phyloP scores from a whole-genome alignment of 768 basidiomycete species.

The Lyophyllum semitale region DNA sequence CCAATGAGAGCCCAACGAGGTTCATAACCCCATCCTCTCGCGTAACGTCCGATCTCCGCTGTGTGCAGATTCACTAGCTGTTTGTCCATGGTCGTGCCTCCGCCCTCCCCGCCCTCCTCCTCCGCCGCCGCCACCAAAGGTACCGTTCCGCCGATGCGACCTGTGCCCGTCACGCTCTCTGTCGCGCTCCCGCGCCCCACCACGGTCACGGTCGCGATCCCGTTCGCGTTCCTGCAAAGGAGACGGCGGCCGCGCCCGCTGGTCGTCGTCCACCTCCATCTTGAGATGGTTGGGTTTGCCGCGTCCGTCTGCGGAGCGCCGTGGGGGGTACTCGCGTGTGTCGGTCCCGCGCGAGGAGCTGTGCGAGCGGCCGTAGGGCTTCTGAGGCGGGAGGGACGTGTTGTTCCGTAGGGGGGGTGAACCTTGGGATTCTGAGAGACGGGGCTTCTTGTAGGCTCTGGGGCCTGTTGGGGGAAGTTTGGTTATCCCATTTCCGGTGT shows the following conservation, averaged over 20 bases:
- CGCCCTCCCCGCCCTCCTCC: slow-evolving; percentile 33
- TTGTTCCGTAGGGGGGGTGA: slow-evolving; percentile 30
- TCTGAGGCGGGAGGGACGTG: slow-evolving; percentile 27
- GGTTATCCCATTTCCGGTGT: slow-evolving; percentile 27
- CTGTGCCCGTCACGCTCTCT: slow-evolving; percentile 32
- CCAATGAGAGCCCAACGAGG: background rate
- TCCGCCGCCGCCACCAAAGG: slow-evolving; percentile 35
- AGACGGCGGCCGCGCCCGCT: slow-evolving; percentile 43
- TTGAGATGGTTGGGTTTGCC: slow-evolving; percentile 30
- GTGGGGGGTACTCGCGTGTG: slow-evolving; percentile 24
- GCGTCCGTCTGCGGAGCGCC: slow-evolving; percentile 23
- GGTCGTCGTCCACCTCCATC: slow-evolving; percentile 62
- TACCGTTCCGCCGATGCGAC: slow-evolving; percentile 36
- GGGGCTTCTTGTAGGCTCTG: slow-evolving; percentile 78
- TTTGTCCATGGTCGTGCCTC: slow-evolving; percentile 34
- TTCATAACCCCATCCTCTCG: slow-evolving; percentile 79
- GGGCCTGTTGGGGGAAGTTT: slow-evolving; percentile 79
- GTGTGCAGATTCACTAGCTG: slow-evolving; percentile 32
- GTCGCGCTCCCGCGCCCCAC: slow-evolving; percentile 36
- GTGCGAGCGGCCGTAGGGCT: slow-evolving; percentile 18
- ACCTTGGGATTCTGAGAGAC: slow-evolving; percentile 57
- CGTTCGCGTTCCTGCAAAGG: slow-evolving; percentile 35
- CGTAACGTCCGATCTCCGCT: slow-evolving; percentile 79
- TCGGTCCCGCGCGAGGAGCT: slow-evolving; percentile 17
- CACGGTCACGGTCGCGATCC: slow-evolving; percentile 40